phyloP scores from a whole-genome alignment of 495 filamentous ascomycete species.

The Cercophora scortea region DNA sequence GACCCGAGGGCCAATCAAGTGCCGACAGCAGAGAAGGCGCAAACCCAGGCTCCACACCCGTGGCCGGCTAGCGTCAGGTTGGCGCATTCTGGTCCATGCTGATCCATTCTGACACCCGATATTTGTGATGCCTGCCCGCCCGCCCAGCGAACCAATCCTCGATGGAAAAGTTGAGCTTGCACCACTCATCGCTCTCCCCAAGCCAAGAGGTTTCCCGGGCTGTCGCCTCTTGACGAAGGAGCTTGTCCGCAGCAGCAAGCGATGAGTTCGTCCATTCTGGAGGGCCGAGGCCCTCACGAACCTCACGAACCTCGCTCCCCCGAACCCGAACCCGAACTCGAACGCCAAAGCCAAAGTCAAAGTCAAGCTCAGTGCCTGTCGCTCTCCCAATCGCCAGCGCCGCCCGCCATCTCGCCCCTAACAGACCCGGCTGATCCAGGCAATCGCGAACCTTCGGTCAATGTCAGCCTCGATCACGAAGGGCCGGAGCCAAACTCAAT shows the following conservation, averaged over 20 bases:
- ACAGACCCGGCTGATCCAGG: conserved; percentile 21
- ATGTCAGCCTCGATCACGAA: background rate
- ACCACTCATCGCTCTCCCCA: background rate
- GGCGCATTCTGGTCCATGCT: conserved; percentile 7
- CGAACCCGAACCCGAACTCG: background rate
- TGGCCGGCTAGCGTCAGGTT: background rate
- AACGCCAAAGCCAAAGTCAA: no score
- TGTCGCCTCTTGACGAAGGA: conserved; percentile 25
- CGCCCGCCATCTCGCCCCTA: conserved; percentile 25
- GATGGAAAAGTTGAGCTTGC: background rate
- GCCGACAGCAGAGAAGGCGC: background rate
- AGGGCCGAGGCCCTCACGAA: conserved; percentile 10
- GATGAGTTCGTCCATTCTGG: conserved; percentile 27
- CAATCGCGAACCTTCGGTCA: conserved; percentile 17
- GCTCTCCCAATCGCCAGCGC: conserved; percentile 19
- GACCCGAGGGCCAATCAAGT: conserved; percentile 3
- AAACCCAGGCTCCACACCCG: conserved; percentile 7
- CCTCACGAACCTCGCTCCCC: background rate
- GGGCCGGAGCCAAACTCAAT: no score
- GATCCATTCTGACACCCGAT: conserved; percentile 1
- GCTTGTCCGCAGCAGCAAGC: conserved; percentile 23
- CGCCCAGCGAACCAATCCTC: background rate
- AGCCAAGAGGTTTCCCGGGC: background rate
- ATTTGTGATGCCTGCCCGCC: background rate
- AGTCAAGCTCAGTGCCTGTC: background rate